A percentile compares a stretch with the other conserved stretches of the same genome.
phyloP scores from a whole-genome alignment of 805 yeast species.

The Pichia deserticola region DNA sequence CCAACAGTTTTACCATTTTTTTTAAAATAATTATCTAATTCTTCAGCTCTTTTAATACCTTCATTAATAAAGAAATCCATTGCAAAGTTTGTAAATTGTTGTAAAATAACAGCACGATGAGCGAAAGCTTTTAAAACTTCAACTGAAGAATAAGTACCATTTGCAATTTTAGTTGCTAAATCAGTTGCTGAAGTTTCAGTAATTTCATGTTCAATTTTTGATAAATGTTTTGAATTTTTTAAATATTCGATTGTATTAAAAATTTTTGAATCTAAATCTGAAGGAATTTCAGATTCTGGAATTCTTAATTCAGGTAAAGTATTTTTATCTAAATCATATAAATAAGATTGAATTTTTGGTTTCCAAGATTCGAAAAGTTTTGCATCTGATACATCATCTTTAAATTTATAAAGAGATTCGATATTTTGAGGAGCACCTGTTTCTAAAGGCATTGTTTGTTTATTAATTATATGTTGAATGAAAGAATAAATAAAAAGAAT shows the following conservation, averaged over 20 bases:
- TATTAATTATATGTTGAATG: too few species aligned
- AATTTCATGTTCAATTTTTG: constrained; percentile 34
- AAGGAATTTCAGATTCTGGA: constrained; percentile 28
- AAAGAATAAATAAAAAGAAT: too few species aligned
- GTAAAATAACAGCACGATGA: constrained; percentile 56
- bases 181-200: constrained; percentile 37
- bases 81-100: constrained; percentile 51
- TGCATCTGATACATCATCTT: constrained; percentile 29
- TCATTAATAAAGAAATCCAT: constrained; percentile 52
- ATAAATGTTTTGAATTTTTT: constrained; percentile 25
- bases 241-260: constrained; percentile 33
- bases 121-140: constrained; percentile 56
- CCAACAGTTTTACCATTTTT: constrained; percentile 50
- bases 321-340: constrained; percentile 22
- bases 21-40: constrained; percentile 44
- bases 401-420: constrained; percentile 24
- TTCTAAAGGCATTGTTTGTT: constrained; percentile 2
- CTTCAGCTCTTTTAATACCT: constrained; percentile 50
- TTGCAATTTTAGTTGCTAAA: constrained; percentile 37
- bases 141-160: constrained; percentile 40
- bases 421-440: constrained; percentile 24
- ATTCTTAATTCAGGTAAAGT: constrained; percentile 24
- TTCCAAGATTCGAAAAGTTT: constrained; percentile 37
- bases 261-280: constrained; percentile 26
- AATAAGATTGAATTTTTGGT: constrained; percentile 40